Percentiles rank a stretch among this genome's conserved stretches.
Evolutionary conservation across 2,329 filamentous ascomycete genomes (phyloP).

Genomic region (Triangularia setosa): DNA sequence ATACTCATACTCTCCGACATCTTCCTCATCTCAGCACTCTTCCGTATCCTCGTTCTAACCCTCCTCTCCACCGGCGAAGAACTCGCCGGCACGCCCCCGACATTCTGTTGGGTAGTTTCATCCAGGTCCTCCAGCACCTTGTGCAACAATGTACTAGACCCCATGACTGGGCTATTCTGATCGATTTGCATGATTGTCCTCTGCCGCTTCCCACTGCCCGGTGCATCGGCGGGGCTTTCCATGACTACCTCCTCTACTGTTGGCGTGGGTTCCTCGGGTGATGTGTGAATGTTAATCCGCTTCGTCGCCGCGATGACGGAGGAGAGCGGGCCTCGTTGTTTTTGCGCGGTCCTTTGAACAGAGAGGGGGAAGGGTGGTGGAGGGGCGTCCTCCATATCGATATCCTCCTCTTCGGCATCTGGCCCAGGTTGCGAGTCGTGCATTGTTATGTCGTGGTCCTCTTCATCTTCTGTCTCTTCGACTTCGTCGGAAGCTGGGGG

Average conservation of each 20-base stretch:
- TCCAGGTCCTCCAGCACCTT: constrained; percentile 33
- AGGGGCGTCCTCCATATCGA: constrained; percentile 17
- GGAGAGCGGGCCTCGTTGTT: constrained; percentile 16
- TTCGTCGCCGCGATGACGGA: constrained; percentile 21
- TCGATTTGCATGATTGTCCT: constrained; percentile 36
- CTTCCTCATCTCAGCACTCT: constrained; percentile 12
- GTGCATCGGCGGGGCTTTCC: constrained; percentile 53
- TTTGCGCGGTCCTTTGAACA: background rate
- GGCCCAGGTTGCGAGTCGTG: constrained; percentile 4
- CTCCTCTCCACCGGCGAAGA: constrained; percentile 26
- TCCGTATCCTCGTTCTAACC: constrained; percentile 18
- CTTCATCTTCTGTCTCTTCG: constrained; percentile 4
- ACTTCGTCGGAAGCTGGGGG: constrained; percentile 4
- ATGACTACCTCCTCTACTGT: constrained; percentile 40
- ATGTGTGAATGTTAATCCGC: constrained; percentile 17
- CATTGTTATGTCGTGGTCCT: background rate
- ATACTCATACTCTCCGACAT: constrained; percentile 24
- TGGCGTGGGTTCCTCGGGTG: background rate
- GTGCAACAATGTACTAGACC: constrained; percentile 42
- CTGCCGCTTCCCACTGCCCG: constrained; percentile 51
- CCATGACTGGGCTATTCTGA: constrained; percentile 30
- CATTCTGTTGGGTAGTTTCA: constrained; percentile 23
- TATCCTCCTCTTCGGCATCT: constrained; percentile 1
- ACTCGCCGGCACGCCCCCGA: constrained; percentile 30
- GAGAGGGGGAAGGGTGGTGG: background rate